These are phyloP conservation scores for Helichrysum umbraculigerum DNA, from an alignment of 129 eudicot genomes.

Conservation along the genomic window DNA sequence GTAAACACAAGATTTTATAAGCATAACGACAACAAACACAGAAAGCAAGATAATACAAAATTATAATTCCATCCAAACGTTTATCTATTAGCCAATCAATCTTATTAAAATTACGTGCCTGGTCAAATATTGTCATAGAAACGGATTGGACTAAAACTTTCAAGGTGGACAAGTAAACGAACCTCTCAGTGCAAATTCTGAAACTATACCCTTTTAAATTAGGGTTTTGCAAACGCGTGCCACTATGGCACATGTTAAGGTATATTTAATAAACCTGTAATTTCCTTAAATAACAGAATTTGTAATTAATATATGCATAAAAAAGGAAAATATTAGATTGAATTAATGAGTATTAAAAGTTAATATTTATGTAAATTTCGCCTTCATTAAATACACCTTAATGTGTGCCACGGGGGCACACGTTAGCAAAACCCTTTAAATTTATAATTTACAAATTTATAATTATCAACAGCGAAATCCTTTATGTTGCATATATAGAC, in stretches of 20 bases:
- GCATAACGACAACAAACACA: neutral
- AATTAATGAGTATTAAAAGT: no score
- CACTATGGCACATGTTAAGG: no score
- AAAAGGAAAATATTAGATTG: no score
- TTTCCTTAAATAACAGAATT: no score
- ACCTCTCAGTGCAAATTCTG: neutral
- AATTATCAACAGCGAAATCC: neutral
- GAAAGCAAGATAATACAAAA: neutral
- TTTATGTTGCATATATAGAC: slow-evolving; percentile 10
- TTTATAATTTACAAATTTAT: neutral
- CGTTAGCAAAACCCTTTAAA: no score
- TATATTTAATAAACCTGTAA: no score
- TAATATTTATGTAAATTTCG: no score
- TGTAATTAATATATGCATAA: no score
- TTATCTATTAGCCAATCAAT: neutral
- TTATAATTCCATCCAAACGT: neutral
- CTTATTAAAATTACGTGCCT: neutral
- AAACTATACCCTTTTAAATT: neutral
- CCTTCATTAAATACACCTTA: no score
- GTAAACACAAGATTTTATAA: neutral
- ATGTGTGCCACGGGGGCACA: no score
- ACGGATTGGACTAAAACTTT: neutral
- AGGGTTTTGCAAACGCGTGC: no score
- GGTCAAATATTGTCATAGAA: neutral
- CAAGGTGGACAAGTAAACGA: neutral